A percentile compares a stretch with the other conserved stretches of the same genome.
phyloP scores from a whole-genome alignment of 352 stramenopile species.

The Phytophthora macrochlamydospora region DNA sequence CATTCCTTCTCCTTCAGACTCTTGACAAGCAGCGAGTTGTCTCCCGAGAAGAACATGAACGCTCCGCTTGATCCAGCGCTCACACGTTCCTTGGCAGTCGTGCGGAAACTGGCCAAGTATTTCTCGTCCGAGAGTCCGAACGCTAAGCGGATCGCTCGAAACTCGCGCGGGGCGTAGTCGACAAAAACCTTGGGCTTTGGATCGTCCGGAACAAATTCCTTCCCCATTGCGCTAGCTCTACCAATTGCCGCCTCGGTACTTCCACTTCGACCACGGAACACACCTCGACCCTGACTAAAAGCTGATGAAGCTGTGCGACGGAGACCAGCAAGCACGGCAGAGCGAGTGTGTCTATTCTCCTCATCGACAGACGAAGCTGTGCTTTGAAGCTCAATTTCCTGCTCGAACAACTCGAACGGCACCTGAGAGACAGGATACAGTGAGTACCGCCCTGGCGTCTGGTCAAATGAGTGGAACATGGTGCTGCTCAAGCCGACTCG shows the following conservation, averaged over 20 bases:
- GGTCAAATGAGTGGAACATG: slow-evolving; percentile 30
- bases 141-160: slow-evolving; percentile 59
- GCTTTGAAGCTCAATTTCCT: slow-evolving; percentile 74
- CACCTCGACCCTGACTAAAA: slow-evolving; percentile 38
- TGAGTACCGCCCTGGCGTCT: slow-evolving; percentile 46
- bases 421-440: slow-evolving; percentile 78
- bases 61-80: slow-evolving; percentile 76
- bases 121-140: slow-evolving; percentile 72
- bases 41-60: slow-evolving; percentile 86
- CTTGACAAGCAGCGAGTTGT: slow-evolving; percentile 82
- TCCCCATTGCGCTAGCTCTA: slow-evolving; percentile 8
- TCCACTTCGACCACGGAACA: slow-evolving; percentile 32
- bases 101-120: slow-evolving; percentile 75
- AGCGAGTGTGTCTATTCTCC: slow-evolving; percentile 30
- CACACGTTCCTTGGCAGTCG: slow-evolving; percentile 79
- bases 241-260: slow-evolving; percentile 16
- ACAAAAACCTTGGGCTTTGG: slow-evolving; percentile 78
- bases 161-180: slow-evolving; percentile 74
- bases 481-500: slow-evolving; percentile 16
- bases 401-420: slow-evolving; percentile 77
- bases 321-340: slow-evolving; percentile 51
- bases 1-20: slow-evolving; percentile 82
- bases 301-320: slow-evolving; percentile 49
- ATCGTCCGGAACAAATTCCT: slow-evolving; percentile 42
- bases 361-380: slow-evolving; percentile 37